A percentile compares a stretch with the other conserved stretches of the same genome.
These are phyloP conservation scores for Pleurotus cornucopiae DNA, from an alignment of 768 basidiomycete genomes.

Conservation along the genomic window DNA sequence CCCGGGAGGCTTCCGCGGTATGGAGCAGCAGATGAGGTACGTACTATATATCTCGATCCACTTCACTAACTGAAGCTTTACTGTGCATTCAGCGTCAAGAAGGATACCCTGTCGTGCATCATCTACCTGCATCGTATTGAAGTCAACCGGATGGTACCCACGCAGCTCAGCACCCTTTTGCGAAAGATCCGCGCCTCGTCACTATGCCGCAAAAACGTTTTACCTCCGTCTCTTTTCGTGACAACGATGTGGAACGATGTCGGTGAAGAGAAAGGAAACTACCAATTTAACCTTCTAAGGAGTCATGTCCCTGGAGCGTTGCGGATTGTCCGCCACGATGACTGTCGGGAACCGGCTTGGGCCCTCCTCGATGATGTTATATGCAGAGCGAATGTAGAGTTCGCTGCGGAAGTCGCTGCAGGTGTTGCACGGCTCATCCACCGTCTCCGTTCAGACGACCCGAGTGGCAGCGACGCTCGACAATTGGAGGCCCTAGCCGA, in stretches of 20 bases:
- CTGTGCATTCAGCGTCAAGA: too few relatives aligned
- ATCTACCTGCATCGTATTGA: constrained; percentile 26
- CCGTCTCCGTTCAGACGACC: not conserved
- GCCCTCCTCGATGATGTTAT: not conserved
- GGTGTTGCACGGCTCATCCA: not conserved
- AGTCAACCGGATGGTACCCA: constrained; percentile 34
- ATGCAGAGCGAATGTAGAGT: not conserved
- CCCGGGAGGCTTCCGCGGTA: not conserved
- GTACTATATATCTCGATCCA: too few relatives aligned
- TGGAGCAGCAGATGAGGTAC: not conserved
- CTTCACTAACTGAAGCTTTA: too few relatives aligned
- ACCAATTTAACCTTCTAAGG: constrained; percentile 1
- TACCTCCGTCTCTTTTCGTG: constrained; percentile 13
- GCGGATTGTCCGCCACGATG: not conserved
- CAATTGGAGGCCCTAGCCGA: not conserved
- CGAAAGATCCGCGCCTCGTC: not conserved
- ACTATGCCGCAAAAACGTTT: not conserved
- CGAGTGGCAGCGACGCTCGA: not conserved
- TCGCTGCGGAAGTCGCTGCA: not conserved
- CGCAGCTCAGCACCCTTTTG: constrained; percentile 35
- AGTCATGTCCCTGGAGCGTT: not conserved
- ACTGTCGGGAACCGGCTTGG: not conserved
- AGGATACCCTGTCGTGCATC: constrained; percentile 19
- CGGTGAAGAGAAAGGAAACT: constrained; percentile 3
- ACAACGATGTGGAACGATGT: constrained; percentile 26